A percentile compares a stretch with the other conserved stretches of the same genome.
These are phyloP conservation scores for Scedosporium boydii DNA, from an alignment of 2,329 filamentous ascomycete genomes.

Conservation along the genomic window DNA sequence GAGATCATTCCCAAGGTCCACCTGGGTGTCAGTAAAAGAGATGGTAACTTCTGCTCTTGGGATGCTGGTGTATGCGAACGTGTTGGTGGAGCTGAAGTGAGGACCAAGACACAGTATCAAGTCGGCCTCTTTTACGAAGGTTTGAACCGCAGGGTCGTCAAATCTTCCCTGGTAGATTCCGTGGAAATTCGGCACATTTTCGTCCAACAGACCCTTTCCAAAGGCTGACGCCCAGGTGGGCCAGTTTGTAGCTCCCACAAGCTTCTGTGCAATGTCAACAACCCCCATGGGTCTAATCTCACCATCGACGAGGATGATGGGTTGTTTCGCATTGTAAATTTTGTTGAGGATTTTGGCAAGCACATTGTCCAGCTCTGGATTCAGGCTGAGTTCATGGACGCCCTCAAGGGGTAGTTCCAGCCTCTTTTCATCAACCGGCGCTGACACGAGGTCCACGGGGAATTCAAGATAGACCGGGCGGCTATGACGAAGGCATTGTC, in stretches of 20 bases:
- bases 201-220: slow-evolving; percentile 78
- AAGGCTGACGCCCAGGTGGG: slow-evolving; percentile 82
- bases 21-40: slow-evolving; percentile 20
- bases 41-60: slow-evolving; percentile 23
- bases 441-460: slow-evolving; percentile 69
- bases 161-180: slow-evolving; percentile 80
- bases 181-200: slow-evolving; percentile 63
- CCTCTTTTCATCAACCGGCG: slow-evolving; percentile 64
- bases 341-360: slow-evolving; percentile 70
- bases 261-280: slow-evolving; percentile 62
- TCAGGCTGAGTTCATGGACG: slow-evolving; percentile 53
- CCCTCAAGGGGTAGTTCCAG: slow-evolving; percentile 60
- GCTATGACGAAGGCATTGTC: slow-evolving; percentile 63
- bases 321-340: slow-evolving; percentile 62
- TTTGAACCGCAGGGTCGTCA: slow-evolving; percentile 53
- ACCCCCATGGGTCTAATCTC: slow-evolving; percentile 72
- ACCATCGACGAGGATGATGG: slow-evolving; percentile 73
- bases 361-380: slow-evolving; percentile 64
- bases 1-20: slow-evolving; percentile 20
- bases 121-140: slow-evolving; percentile 59
- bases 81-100: slow-evolving; percentile 43
- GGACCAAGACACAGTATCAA: slow-evolving; percentile 62
- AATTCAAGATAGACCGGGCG: slow-evolving; percentile 78
- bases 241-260: slow-evolving; percentile 63
- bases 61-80: slow-evolving; percentile 25